These are phyloP conservation scores for Candida multigemmis DNA, from an alignment of 805 yeast genomes.

Conservation along the genomic window DNA sequence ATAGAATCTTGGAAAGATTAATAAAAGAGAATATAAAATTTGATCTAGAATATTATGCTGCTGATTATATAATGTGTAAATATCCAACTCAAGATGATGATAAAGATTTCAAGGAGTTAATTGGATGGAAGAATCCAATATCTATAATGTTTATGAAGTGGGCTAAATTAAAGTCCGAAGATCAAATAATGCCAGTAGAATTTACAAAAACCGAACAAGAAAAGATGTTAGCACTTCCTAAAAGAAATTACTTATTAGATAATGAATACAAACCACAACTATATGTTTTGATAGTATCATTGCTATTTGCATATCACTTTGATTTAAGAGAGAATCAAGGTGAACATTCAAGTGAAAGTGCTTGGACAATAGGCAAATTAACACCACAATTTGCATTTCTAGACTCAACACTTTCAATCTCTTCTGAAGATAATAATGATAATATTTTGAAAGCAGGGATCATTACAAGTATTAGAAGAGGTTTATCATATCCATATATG, in stretches of 20 bases:
- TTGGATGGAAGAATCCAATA: constrained; percentile 46
- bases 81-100: constrained; percentile 50
- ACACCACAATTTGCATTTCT: constrained; percentile 69
- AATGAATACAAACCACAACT: constrained; percentile 39
- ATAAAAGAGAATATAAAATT: constrained; percentile 64
- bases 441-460: constrained; percentile 43
- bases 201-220: constrained; percentile 58
- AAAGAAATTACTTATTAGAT: constrained; percentile 48
- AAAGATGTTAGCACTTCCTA: constrained; percentile 60
- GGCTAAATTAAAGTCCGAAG: constrained; percentile 26
- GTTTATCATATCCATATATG: constrained; percentile 73
- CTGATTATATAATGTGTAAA: constrained; percentile 62
- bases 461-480: constrained; percentile 58
- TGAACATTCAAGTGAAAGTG: constrained; percentile 72
- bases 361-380: constrained; percentile 89
- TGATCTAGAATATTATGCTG: constrained; percentile 82
- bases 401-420: constrained; percentile 45
- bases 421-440: constrained; percentile 7
- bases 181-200: constrained; percentile 31
- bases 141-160: constrained; percentile 36
- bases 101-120: constrained; percentile 30
- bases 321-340: constrained; percentile 70
- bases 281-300: constrained; percentile 53
- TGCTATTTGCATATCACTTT: constrained; percentile 66
- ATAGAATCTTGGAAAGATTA: constrained; percentile 58